A percentile compares a stretch with the other conserved stretches of the same genome.
These are phyloP conservation scores for Begonia masoniana DNA, from an alignment of 306 rosid genomes.

Conservation along the genomic window DNA sequence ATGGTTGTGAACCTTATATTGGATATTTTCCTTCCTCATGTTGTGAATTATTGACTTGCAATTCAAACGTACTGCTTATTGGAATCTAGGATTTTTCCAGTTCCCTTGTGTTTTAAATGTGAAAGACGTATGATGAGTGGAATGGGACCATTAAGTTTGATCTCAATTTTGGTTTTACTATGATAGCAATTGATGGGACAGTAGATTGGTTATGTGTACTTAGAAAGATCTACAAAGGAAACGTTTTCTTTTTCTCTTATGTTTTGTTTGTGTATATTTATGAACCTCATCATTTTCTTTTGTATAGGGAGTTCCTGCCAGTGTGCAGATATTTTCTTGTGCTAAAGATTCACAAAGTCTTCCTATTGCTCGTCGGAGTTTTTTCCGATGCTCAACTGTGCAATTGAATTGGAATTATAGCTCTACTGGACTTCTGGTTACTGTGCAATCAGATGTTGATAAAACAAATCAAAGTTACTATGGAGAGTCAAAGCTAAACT, in stretches of 20 bases:
- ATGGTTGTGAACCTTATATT: background rate
- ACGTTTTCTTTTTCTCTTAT: too few species aligned
- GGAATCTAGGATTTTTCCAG: too few species aligned
- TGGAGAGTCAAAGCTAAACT: slow-evolving; percentile 84
- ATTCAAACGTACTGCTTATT: too few species aligned
- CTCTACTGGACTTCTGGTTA: slow-evolving; percentile 73
- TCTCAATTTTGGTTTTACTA: too few species aligned
- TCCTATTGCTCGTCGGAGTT: slow-evolving; percentile 68
- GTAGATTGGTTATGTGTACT: too few species aligned
- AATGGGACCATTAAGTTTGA: too few species aligned
- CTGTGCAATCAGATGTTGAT: slow-evolving; percentile 88
- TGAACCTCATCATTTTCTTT: background rate
- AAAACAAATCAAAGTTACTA: slow-evolving; percentile 97
- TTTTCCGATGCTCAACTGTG: slow-evolving; percentile 75
- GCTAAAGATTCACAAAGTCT: slow-evolving; percentile 49
- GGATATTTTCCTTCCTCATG: background rate
- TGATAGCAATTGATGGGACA: too few species aligned
- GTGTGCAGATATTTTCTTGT: slow-evolving; percentile 64
- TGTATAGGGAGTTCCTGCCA: slow-evolving; percentile 79
- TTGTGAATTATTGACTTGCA: background rate
- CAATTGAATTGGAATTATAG: slow-evolving; percentile 78
- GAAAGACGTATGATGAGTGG: too few species aligned
- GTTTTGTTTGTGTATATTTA: background rate
- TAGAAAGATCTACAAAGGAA: too few species aligned
- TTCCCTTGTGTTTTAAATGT: too few species aligned